Evolutionary conservation across 176 grass and related monocot species (phyloP).

Genomic region (Cymbopogon citratus): DNA sequence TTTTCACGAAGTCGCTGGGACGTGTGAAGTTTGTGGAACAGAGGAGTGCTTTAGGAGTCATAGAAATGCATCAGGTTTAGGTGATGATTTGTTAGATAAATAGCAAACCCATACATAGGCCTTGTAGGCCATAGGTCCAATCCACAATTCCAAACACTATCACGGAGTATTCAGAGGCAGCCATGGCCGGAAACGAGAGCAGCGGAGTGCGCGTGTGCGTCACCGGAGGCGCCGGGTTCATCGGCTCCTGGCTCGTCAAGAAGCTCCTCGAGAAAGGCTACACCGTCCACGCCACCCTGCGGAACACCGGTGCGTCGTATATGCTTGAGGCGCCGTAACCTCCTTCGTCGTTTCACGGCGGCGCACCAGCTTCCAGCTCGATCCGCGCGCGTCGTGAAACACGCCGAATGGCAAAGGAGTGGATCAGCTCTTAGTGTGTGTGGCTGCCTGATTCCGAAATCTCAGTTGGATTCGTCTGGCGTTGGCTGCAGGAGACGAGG

Average conservation of each 20-base stretch:
- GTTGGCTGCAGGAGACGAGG: conserved; percentile 23
- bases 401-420: too few species aligned
- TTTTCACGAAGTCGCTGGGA: too few species aligned
- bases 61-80: too few species aligned
- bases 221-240: not conserved
- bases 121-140: not conserved
- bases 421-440: too few species aligned
- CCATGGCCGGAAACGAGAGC: not conserved
- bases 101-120: too few species aligned
- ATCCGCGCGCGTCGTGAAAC: too few species aligned
- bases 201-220: not conserved
- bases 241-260: not conserved
- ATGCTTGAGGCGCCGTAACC: not conserved
- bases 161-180: not conserved
- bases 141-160: not conserved
- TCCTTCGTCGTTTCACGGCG: not conserved
- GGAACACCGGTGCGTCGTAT: not conserved
- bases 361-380: not conserved
- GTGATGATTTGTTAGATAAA: too few species aligned
- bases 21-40: too few species aligned
- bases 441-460: not conserved
- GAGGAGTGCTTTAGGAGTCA: too few species aligned
- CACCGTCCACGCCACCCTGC: not conserved
- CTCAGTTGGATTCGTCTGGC: not conserved
- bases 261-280: not conserved